Evolutionary conservation across 1,139 yeast species (phyloP).

Genomic region (Magnusiomyces tetraspermus): DNA sequence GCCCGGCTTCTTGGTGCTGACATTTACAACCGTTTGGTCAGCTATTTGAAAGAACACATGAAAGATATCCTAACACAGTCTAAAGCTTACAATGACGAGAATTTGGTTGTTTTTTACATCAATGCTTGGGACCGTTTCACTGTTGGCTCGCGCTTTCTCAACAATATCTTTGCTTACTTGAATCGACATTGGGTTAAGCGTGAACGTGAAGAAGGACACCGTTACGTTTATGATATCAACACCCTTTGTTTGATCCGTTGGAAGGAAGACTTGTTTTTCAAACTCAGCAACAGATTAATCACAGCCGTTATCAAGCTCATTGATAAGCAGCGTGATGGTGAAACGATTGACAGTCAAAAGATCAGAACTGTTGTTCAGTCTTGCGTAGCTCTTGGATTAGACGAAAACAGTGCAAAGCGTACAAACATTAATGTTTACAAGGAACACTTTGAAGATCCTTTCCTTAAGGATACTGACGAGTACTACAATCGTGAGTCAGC

Average conservation of each 20-base stretch:
- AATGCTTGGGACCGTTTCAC: constrained; percentile 79
- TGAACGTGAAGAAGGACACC: constrained; percentile 90
- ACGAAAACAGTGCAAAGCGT: constrained; percentile 61
- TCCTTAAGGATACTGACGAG: constrained; percentile 60
- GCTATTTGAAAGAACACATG: constrained; percentile 57
- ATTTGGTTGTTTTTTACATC: constrained; percentile 76
- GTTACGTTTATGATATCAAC: constrained; percentile 83
- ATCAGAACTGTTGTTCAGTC: constrained; percentile 75
- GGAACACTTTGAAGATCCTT: constrained; percentile 66
- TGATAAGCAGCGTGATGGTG: constrained; percentile 70
- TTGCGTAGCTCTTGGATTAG: constrained; percentile 46
- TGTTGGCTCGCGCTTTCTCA: constrained; percentile 83
- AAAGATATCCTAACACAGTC: constrained; percentile 33
- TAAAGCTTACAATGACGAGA: constrained; percentile 38
- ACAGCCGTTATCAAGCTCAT: constrained; percentile 68
- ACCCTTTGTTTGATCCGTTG: constrained; percentile 81
- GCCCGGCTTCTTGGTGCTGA: constrained; percentile 72
- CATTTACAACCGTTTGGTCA: constrained; percentile 62
- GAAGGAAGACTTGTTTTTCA: constrained; percentile 73
- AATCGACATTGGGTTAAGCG: constrained; percentile 97
- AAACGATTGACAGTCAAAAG: constrained; percentile 56
- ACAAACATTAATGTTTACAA: constrained; percentile 76
- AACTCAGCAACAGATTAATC: constrained; percentile 51
- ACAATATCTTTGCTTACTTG: constrained; percentile 90
- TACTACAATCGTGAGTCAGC: constrained; percentile 67